Percentiles rank a stretch among this genome's conserved stretches.
Conservation (phyloP, 2,329 filamentous ascomycete species). For the Hawksworthiomyces lignivorus region DNA sequence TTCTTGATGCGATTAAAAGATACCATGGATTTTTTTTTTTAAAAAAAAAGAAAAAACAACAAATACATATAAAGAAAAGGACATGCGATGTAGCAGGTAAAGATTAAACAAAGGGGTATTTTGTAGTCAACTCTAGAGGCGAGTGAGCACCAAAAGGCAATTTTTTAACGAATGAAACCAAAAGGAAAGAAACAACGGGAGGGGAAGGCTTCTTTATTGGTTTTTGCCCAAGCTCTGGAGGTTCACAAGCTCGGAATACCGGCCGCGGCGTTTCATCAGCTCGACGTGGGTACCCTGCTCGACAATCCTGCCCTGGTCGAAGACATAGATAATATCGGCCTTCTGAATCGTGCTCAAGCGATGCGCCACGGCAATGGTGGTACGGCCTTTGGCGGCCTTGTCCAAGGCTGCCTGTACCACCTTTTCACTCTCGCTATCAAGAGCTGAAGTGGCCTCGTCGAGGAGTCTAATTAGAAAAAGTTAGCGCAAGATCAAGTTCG, state of each 20-base stretch:
- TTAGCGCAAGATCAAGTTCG: too few species aligned
- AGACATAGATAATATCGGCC: slow-evolving; percentile 93
- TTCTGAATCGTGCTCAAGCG: slow-evolving; percentile 88
- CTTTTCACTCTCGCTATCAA: slow-evolving; percentile 71
- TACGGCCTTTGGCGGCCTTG: slow-evolving; percentile 72
- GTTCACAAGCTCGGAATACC: slow-evolving; percentile 73
- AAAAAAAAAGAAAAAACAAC: too few species aligned
- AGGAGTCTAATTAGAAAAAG: slow-evolving; percentile 39
- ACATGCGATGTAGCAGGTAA: too few species aligned
- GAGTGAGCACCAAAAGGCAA: too few species aligned
- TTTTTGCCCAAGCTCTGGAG: slow-evolving; percentile 67
- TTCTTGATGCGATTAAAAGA: too few species aligned
- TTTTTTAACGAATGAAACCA: not conserved
- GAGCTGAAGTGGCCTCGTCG: slow-evolving; percentile 71
- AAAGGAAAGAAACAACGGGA: not conserved
- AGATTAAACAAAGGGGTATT: too few species aligned
- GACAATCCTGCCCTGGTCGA: slow-evolving; percentile 79
- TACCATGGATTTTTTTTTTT: too few species aligned
- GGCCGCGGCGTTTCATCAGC: slow-evolving; percentile 59
- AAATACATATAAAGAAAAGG: too few species aligned
- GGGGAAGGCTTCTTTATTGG: slow-evolving; percentile 4
- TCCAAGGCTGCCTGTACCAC: slow-evolving; percentile 77
- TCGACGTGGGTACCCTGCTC: slow-evolving; percentile 76
- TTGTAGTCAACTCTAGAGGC: too few species aligned
- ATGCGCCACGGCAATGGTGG: slow-evolving; percentile 92